A percentile compares a stretch with the other conserved stretches of the same genome.
Conservation (phyloP, 768 basidiomycete species). For the Xerocomus spinulosus region DNA sequence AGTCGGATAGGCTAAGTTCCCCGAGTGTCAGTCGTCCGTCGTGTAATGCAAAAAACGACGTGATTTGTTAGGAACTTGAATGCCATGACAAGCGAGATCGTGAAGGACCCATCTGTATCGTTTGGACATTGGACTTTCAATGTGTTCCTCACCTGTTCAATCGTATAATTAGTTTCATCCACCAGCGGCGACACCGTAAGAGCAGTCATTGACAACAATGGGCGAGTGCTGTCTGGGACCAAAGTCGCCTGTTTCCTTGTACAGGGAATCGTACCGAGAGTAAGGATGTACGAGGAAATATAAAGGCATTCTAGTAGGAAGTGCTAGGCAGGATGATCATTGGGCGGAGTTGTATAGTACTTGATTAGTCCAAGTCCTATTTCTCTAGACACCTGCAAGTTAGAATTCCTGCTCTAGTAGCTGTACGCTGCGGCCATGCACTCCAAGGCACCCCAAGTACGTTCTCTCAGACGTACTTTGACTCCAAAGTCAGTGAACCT, state of each 20-base stretch:
- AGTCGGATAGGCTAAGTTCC: neutral
- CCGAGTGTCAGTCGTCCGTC: conserved; percentile 1
- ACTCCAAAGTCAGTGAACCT: too few relatives aligned
- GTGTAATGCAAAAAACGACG: conserved; percentile 8
- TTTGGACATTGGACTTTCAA: neutral
- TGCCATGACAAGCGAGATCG: conserved; percentile 23
- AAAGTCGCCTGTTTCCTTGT: neutral
- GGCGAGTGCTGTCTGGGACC: neutral
- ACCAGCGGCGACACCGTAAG: neutral
- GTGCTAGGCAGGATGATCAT: too few relatives aligned
- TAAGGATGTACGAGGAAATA: conserved; percentile 19
- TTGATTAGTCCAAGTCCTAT: too few relatives aligned
- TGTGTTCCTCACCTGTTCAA: neutral
- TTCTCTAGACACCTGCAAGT: too few relatives aligned
- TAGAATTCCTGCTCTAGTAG: too few relatives aligned
- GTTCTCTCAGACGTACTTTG: too few relatives aligned
- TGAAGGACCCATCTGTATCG: too few relatives aligned
- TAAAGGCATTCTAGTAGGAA: too few relatives aligned
- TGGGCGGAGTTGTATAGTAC: too few relatives aligned
- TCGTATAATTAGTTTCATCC: neutral
- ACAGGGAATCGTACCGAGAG: neutral
- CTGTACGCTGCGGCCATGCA: too few relatives aligned
- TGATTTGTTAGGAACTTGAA: neutral
- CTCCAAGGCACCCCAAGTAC: too few relatives aligned
- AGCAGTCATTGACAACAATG: neutral